Evolutionary conservation across 1,139 yeast genomes (phyloP), one percentile per base, ranked within the genome.

Genomic region (Yarrowia galli): DNA sequence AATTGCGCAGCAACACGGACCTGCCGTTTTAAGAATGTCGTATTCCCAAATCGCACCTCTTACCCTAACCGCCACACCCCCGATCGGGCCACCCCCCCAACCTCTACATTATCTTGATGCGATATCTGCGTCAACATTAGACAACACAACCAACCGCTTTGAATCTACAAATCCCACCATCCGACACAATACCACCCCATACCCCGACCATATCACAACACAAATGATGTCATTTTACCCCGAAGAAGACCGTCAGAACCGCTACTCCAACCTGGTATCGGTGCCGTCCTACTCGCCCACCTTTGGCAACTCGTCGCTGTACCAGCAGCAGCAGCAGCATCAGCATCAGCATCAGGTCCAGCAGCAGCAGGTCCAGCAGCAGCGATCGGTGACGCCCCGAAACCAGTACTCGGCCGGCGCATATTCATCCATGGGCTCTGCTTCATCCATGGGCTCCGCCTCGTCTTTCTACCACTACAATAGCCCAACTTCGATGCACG

Each of bases 381-480:
- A 76, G 51, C 63, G 49, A 10, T 25, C 60, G 10, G 58, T 58
- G 38, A 58, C 66, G 18, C 58, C 65, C 43, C 63, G 65, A 5
- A 60, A 61, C 65, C 65, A 49, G 67, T 65, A 63, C 61, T 67
- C 68, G 35, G 63, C 68, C 36, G 69, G 65, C n/a, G 67, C 67
- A 13, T 66, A 66, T 35, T 61, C 60, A 15, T 63, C 67, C 46
- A 35, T 60, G 49, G 69, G 66, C 23, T 58, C 64, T 1, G 67
- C 79, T 18, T 70, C 74, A 40, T 73, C 76, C 43, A 73, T 74
- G 42, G 75, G 78, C 63, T 79, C 79, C 40, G 72, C 73, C 68
- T 42, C 64, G 51, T 58, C 64, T 15, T 58, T 58, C 40, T 58
- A 58, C 32, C 64, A 58, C 42, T 42, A 58, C 64, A 40, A 58